phyloP scores from a whole-genome alignment of 768 basidiomycete species.

The Auricularia cornea region DNA sequence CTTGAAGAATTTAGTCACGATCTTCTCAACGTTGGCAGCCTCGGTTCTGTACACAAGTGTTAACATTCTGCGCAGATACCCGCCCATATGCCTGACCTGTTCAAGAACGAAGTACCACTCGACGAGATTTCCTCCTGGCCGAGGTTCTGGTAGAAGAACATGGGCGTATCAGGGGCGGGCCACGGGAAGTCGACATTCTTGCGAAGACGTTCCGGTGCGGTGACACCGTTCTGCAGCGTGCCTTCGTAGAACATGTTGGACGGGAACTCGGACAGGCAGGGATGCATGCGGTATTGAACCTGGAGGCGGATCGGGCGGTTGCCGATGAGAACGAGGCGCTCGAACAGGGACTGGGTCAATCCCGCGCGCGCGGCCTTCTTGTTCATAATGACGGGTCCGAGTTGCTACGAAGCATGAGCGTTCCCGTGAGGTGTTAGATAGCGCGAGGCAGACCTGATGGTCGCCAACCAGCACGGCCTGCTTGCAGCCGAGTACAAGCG shows the following conservation, averaged over 20 bases:
- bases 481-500: slow-evolving; percentile 94
- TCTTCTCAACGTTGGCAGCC: slow-evolving; percentile 98
- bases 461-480: slow-evolving; percentile 98
- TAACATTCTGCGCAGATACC: slow-evolving; percentile 8
- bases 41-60: slow-evolving; percentile 62
- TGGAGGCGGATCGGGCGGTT: slow-evolving; percentile 97
- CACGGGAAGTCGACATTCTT: slow-evolving; percentile 99
- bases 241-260: slow-evolving; percentile 99
- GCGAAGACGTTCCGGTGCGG: slow-evolving; percentile 91
- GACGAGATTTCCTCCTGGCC: slow-evolving; percentile 99
- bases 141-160: slow-evolving; percentile 99
- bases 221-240: slow-evolving; percentile 96
- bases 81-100: no score
- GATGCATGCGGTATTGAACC: slow-evolving; percentile 99
- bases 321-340: slow-evolving; percentile 88
- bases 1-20: slow-evolving; percentile 99
- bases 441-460: slow-evolving; percentile 38
- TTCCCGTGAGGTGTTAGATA: slow-evolving; percentile 3
- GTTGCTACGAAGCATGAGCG: slow-evolving; percentile 44
- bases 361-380: slow-evolving; percentile 99
- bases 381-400: slow-evolving; percentile 99
- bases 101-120: slow-evolving; percentile 96
- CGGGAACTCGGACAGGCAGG: slow-evolving; percentile 97
- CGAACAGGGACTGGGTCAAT: slow-evolving; percentile 95
- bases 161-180: slow-evolving; percentile 94